Evolutionary conservation across 2,329 filamentous ascomycete species (phyloP).

Genomic region (Microcera coccophila): DNA sequence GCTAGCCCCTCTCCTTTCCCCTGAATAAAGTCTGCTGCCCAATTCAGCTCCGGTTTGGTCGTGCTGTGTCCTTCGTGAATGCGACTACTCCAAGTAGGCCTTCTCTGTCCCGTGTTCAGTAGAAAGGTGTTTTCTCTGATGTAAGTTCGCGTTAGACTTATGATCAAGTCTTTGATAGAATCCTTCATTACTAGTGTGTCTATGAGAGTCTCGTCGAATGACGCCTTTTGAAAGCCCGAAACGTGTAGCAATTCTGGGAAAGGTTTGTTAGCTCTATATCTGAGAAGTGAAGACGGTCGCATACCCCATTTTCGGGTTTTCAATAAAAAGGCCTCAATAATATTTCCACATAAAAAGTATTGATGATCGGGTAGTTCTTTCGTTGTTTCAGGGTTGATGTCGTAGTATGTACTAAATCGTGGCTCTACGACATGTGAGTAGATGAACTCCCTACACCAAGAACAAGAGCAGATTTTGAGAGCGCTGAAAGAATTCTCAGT

Average conservation of each 20-base stretch:
- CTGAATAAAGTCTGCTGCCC: constrained; percentile 23
- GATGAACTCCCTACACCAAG: constrained; percentile 4
- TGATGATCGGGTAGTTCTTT: constrained; percentile 11
- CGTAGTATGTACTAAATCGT: constrained; percentile 5
- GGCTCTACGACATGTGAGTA: constrained; percentile 6
- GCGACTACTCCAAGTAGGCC: constrained; percentile 27
- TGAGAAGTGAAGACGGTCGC: too few species aligned
- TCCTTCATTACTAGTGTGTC: constrained; percentile 29
- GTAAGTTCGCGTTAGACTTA: constrained; percentile 1
- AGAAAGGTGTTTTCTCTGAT: constrained; percentile 3
- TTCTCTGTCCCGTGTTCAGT: constrained; percentile 22
- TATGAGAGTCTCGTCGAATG: constrained; percentile 28
- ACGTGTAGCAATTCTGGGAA: constrained; percentile 22
- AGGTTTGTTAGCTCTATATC: too few species aligned
- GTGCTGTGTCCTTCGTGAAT: constrained; percentile 14
- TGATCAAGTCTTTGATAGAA: neutral
- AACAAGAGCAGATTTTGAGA: constrained; percentile 8
- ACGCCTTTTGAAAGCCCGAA: constrained; percentile 19
- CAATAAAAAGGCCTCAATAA: constrained; percentile 15
- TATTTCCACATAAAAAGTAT: constrained; percentile 12
- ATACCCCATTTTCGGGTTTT: constrained; percentile 15
- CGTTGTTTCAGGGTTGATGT: constrained; percentile 3
- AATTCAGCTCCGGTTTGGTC: constrained; percentile 5
- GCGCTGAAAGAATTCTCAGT: constrained; percentile 2
- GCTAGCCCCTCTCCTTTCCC: constrained; percentile 24